Evolutionary conservation across 306 rosid genomes (phyloP).

Genomic region (Begonia peltatifolia): DNA sequence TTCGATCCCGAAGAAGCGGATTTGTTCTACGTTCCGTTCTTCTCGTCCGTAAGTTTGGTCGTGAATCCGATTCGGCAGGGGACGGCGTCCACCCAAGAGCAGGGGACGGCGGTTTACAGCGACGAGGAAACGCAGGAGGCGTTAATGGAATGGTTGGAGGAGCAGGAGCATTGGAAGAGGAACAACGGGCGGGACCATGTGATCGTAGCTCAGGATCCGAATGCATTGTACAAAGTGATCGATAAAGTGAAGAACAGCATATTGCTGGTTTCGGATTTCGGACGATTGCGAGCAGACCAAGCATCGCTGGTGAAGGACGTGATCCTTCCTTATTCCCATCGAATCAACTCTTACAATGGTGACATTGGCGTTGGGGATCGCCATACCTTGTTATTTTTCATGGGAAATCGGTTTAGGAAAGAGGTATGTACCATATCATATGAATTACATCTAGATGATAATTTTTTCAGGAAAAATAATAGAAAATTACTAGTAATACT

Average conservation of each 20-base stretch:
- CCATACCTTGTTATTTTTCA: slow-evolving; percentile 62
- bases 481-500: too few relatives aligned
- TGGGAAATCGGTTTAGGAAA: slow-evolving; percentile 91
- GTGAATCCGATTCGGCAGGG: slow-evolving; percentile 45
- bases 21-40: slow-evolving; percentile 66
- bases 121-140: slow-evolving; percentile 85
- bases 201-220: slow-evolving; percentile 81
- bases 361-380: slow-evolving; percentile 38
- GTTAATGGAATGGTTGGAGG: slow-evolving; percentile 62
- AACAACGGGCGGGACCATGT: slow-evolving; percentile 78
- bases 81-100: slow-evolving; percentile 19
- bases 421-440: slow-evolving; percentile 31
- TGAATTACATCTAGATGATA: not conserved
- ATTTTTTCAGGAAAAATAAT: too few relatives aligned
- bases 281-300: slow-evolving; percentile 62
- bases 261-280: slow-evolving; percentile 73
- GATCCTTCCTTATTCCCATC: slow-evolving; percentile 72
- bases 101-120: slow-evolving; percentile 28
- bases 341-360: slow-evolving; percentile 44
- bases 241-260: slow-evolving; percentile 48
- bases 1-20: slow-evolving; percentile 86
- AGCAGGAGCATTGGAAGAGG: slow-evolving; percentile 73
- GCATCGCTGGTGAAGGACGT: slow-evolving; percentile 84
- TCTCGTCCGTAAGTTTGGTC: slow-evolving; percentile 64
- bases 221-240: slow-evolving; percentile 56